A percentile compares a stretch with the other conserved stretches of the same genome.
phyloP scores from a whole-genome alignment of 2,329 filamentous ascomycete species.

The Pseudocercospora crystallina region DNA sequence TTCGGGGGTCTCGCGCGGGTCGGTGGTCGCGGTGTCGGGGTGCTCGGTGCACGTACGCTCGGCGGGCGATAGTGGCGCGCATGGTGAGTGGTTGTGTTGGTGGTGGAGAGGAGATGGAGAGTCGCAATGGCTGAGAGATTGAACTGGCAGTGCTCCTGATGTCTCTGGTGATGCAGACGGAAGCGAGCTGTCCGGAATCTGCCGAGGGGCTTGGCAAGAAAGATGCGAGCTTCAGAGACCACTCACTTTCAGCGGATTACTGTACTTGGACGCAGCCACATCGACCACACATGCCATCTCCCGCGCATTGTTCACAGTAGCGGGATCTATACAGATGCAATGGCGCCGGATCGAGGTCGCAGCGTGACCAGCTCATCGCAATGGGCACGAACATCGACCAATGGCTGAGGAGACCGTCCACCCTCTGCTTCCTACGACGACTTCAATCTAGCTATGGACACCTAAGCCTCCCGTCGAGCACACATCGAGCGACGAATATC shows the following conservation, averaged over 20 bases:
- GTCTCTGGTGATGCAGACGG: conserved; percentile 4
- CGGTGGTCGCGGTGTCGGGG: neutral
- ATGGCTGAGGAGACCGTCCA: conserved; percentile 48
- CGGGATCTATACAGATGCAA: conserved; percentile 26
- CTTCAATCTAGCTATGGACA: conserved; percentile 16
- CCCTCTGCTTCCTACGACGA: conserved; percentile 40
- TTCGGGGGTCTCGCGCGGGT: conserved; percentile 4
- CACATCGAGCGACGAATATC: no score
- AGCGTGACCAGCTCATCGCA: conserved; percentile 26
- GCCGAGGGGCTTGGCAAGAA: neutral
- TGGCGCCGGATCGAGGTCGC: conserved; percentile 36
- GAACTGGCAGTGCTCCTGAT: neutral
- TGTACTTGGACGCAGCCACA: no score
- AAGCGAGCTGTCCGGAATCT: neutral
- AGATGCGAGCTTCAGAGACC: no score
- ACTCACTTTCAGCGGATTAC: no score
- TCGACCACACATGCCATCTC: no score
- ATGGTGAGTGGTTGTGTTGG: conserved; percentile 9
- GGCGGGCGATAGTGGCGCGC: conserved; percentile 15
- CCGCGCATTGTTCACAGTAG: no score
- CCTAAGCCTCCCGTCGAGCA: no score
- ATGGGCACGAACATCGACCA: conserved; percentile 48
- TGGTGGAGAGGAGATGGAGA: conserved; percentile 1
- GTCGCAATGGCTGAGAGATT: neutral
- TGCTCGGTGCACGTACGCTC: conserved; percentile 6